Evolutionary conservation across 352 stramenopile genomes (phyloP), one percentile per base, ranked within the genome.

Genomic region (Pythium monospermum): DNA sequence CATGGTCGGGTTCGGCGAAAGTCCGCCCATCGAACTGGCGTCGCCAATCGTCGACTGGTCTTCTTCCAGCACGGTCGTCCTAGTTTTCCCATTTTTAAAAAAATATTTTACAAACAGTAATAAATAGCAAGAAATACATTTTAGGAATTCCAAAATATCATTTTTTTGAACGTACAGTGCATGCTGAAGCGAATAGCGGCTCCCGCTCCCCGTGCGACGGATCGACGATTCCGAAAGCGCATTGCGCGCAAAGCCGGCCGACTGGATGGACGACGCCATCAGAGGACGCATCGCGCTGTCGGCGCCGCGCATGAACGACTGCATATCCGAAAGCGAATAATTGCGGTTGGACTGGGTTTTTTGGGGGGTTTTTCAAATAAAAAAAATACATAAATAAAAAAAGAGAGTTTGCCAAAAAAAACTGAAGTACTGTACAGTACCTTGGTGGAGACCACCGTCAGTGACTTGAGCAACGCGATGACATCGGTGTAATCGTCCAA

Each of bases 401-500:
- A n/a, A n/a, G n/a, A n/a, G n/a, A n/a, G n/a, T n/a, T n/a, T n/a
- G n/a, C n/a, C n/a, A n/a, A n/a, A n/a, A n/a, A n/a, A n/a, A n/a
- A n/a, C n/a, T n/a, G n/a, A n/a, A n/a, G n/a, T n/a, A 36, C 15
- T 16, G 26, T 1, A n/a, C 33, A 0, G n/a, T 61, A 90, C 82
- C 68, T 92, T 92, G 16, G 79, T 92, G 4, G 80, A 73, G 11
- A 86, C 63, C 4, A 89, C 67, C 37, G 79, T 87, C 3, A 93
- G 55, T 11, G 74, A 84, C 61, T 85, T 87, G 23, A 99, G 64
- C 12, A 99, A 59, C 36, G 93, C 78, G 37, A 97, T 91, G 1
- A 98, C 95, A 55, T 98, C 94, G 3, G 87, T 89, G 36, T 97
- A 87, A 56, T 99, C 94, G 45, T 98, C 92, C 15, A 99, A 60